A percentile compares a stretch with the other conserved stretches of the same genome.
These are phyloP conservation scores for Albophoma yamanashiensis DNA, from an alignment of 2,329 filamentous ascomycete species.

Conservation along the genomic window DNA sequence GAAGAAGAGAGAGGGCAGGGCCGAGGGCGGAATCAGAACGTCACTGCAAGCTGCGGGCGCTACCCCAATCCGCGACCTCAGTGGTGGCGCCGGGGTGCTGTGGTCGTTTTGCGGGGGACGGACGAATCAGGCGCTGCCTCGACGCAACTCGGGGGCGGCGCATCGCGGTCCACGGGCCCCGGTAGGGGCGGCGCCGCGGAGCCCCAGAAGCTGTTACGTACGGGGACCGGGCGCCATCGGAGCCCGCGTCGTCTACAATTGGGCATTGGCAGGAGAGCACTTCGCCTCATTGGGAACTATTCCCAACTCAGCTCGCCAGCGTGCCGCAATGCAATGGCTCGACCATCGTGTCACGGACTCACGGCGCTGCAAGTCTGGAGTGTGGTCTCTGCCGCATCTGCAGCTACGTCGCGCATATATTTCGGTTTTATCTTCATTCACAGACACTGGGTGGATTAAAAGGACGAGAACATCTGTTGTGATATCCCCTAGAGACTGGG, in stretches of 20 bases:
- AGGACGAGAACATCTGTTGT: background rate
- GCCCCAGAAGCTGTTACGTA: slow-evolving; percentile 2
- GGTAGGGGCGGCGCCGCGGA: background rate
- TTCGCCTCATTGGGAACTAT: background rate
- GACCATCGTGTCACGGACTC: background rate
- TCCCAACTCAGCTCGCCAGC: background rate
- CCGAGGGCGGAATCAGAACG: background rate
- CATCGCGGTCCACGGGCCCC: slow-evolving; percentile 1
- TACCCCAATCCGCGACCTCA: background rate
- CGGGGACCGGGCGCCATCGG: background rate
- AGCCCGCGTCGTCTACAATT: background rate
- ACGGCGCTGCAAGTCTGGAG: background rate
- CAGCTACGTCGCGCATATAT: background rate
- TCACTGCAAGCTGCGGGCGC: background rate
- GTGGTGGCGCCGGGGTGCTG: background rate
- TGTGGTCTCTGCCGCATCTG: background rate
- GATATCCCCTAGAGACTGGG: background rate
- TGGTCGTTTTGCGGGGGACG: background rate
- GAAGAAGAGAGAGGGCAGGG: background rate
- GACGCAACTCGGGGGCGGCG: background rate
- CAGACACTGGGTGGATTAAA: background rate
- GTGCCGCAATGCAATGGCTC: too few species aligned
- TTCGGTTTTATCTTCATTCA: background rate
- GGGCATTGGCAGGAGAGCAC: background rate
- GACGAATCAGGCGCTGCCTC: background rate